phyloP scores from a whole-genome alignment of 2,329 filamentous ascomycete species.

The Fusarium nematophilum region DNA sequence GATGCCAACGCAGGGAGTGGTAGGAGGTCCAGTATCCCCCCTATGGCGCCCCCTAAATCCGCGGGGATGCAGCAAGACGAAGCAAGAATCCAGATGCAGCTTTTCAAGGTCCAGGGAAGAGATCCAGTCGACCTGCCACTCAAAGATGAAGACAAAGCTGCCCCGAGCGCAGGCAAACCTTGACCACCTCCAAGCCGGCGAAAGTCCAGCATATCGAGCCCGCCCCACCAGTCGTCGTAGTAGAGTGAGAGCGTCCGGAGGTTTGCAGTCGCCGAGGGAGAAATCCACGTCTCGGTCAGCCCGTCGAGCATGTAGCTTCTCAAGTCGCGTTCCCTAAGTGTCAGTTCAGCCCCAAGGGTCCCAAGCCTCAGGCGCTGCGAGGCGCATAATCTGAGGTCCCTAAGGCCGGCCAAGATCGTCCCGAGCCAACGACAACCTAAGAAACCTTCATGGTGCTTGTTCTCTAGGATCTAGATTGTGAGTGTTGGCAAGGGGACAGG shows the following conservation, averaged over 20 bases:
- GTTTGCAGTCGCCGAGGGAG: background rate
- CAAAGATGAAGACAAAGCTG: background rate
- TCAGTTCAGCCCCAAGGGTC: too few relatives aligned
- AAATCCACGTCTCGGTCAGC: background rate
- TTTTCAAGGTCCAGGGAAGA: background rate
- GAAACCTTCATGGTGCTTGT: background rate
- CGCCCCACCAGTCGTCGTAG: slow-evolving; percentile 5
- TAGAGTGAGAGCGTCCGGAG: slow-evolving; percentile 1
- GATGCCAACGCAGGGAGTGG: too few relatives aligned
- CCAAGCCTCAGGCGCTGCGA: too few relatives aligned
- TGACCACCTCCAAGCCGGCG: background rate
- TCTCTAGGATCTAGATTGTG: background rate
- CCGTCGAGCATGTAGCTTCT: background rate
- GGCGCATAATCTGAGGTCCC: background rate
- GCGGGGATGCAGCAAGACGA: background rate
- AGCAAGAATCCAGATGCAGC: background rate
- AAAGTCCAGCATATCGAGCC: background rate
- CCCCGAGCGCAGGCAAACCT: background rate
- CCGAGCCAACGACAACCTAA: too few relatives aligned
- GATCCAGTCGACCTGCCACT: background rate
- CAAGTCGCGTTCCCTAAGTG: too few relatives aligned
- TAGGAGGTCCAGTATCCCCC: background rate
- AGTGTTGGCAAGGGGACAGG: background rate
- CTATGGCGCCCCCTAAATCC: background rate
- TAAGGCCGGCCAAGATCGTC: too few relatives aligned